Evolutionary conservation across 805 yeast genomes (phyloP).

Genomic region (Cyberlindnera xylosilytica): DNA sequence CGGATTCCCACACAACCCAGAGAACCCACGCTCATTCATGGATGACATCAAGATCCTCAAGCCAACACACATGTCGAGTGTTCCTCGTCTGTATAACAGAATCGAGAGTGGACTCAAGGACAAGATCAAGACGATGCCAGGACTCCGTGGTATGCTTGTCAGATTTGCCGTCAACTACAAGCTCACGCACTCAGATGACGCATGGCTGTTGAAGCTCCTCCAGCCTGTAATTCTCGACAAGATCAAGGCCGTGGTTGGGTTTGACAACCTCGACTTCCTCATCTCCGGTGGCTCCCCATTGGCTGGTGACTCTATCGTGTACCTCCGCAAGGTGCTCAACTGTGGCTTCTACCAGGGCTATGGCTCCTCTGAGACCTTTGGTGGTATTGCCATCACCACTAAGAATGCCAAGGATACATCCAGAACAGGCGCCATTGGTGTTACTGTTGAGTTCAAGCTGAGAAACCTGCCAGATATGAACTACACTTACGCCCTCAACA

Average conservation of each 20-base stretch:
- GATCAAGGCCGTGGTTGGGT: constrained; percentile 45
- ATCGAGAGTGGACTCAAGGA: constrained; percentile 60
- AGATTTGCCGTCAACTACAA: constrained; percentile 41
- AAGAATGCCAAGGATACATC: constrained; percentile 50
- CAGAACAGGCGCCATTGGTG: constrained; percentile 54
- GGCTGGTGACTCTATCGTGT: constrained; percentile 55
- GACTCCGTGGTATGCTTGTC: constrained; percentile 40
- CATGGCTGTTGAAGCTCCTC: constrained; percentile 34
- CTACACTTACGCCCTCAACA: constrained; percentile 39
- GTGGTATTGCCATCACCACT: constrained; percentile 49
- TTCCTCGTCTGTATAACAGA: constrained; percentile 62
- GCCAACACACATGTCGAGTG: constrained; percentile 54
- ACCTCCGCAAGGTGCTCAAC: constrained; percentile 59
- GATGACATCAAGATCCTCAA: constrained; percentile 55
- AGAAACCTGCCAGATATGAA: constrained; percentile 65
- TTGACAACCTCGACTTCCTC: constrained; percentile 38
- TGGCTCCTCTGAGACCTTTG: constrained; percentile 70
- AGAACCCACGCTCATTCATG: constrained; percentile 47
- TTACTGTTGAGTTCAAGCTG: constrained; percentile 54
- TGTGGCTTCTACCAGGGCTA: constrained; percentile 65
- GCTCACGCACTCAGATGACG: constrained; percentile 33
- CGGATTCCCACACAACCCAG: constrained; percentile 55
- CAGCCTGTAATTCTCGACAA: constrained; percentile 39
- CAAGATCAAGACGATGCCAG: constrained; percentile 41
- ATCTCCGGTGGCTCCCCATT: constrained; percentile 71